Evolutionary conservation across 139 green algal species (phyloP).

Genomic region (Edaphochlamys debaryana): DNA sequence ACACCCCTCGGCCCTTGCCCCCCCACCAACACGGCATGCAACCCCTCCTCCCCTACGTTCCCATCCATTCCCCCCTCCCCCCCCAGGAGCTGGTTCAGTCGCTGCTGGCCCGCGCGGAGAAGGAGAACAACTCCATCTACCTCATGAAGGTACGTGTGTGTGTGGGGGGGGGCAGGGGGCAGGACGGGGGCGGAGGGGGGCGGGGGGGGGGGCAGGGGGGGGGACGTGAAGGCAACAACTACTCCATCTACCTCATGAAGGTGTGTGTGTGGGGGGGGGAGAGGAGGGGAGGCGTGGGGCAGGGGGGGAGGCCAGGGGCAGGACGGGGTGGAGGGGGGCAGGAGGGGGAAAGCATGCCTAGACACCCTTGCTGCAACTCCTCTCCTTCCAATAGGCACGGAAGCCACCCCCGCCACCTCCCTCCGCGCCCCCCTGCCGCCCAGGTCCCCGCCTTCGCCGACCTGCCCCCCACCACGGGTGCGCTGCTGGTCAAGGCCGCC

Average conservation of each 20-base stretch:
- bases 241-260: slow-evolving; percentile 67
- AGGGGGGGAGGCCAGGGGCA: not conserved
- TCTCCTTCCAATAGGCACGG: too few relatives aligned
- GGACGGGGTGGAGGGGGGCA: too few relatives aligned
- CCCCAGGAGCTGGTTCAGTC: slow-evolving; percentile 53
- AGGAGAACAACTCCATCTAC: slow-evolving; percentile 72
- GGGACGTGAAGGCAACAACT: slow-evolving; percentile 50
- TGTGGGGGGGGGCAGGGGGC: too few relatives aligned
- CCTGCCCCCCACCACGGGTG: slow-evolving; percentile 65
- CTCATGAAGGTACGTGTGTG: slow-evolving; percentile 58
- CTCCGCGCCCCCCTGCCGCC: not conserved
- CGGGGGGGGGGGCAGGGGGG: not conserved
- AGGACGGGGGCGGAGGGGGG: too few relatives aligned
- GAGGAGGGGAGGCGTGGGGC: not conserved
- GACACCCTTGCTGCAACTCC: too few relatives aligned
- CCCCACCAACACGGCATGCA: too few relatives aligned
- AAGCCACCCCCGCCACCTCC: too few relatives aligned
- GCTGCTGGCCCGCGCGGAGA: slow-evolving; percentile 60
- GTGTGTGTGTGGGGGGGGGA: too few relatives aligned
- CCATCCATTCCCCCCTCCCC: not conserved
- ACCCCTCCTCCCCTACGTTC: too few relatives aligned
- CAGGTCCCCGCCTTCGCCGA: slow-evolving; percentile 50
- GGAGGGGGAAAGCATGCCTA: not conserved
- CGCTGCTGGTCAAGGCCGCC: slow-evolving; percentile 69
- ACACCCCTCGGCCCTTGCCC: too few relatives aligned